Conservation (phyloP, 352 stramenopile species). For the Poterioochromonas sp. region DNA sequence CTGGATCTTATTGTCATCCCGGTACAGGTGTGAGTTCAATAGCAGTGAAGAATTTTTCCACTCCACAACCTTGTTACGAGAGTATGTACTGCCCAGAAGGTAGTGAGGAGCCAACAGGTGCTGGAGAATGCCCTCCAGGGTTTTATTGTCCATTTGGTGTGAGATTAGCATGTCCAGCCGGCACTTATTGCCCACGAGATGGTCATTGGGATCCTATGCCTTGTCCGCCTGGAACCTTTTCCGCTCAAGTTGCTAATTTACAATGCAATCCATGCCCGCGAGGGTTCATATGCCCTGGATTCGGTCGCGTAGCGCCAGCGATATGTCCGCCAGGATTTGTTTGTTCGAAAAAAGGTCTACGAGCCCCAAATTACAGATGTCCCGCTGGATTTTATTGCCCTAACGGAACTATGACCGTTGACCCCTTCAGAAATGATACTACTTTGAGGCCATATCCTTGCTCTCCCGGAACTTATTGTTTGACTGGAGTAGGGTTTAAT, state of each 20-base stretch:
- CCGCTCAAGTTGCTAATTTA: conserved; percentile 75
- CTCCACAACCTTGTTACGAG: conserved; percentile 62
- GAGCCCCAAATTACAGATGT: conserved; percentile 79
- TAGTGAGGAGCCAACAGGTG: conserved; percentile 61
- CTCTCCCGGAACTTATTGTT: conserved; percentile 84
- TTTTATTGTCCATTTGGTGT: conserved; percentile 83
- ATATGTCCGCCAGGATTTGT: conserved; percentile 82
- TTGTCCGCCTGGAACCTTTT: conserved; percentile 82
- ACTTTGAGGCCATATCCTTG: conserved; percentile 86
- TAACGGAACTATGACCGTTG: conserved; percentile 80
- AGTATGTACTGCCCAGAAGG: conserved; percentile 81
- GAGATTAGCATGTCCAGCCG: conserved; percentile 71
- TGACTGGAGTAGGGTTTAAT: conserved; percentile 79
- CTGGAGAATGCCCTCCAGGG: conserved; percentile 66
- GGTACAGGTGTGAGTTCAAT: conserved; percentile 63
- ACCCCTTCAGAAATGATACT: conserved; percentile 91
- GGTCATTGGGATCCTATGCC: conserved; percentile 67
- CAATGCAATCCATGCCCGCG: conserved; percentile 73
- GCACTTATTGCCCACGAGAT: conserved; percentile 74
- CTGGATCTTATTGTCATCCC: conserved; percentile 72
- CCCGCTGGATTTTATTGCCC: conserved; percentile 86
- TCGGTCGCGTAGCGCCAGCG: conserved; percentile 72
- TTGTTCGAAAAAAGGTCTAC: conserved; percentile 69
- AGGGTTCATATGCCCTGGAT: conserved; percentile 84
- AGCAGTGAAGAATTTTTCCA: conserved; percentile 74